phyloP scores from a whole-genome alignment of 805 yeast genomes.

The Suhomyces sp. region DNA sequence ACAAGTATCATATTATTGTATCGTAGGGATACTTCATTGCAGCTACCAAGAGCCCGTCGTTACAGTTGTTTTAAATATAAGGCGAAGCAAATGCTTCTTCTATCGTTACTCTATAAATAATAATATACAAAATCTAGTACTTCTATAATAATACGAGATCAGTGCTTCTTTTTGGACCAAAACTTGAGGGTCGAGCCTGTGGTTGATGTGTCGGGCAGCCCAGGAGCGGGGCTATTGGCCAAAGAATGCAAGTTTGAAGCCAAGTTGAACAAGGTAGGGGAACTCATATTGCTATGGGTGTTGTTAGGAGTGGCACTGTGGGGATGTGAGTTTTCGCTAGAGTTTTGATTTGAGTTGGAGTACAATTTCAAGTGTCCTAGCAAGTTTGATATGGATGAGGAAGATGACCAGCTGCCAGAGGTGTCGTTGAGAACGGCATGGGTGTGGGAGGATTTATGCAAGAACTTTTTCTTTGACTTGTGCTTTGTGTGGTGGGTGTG shows the following conservation, averaged over 20 bases:
- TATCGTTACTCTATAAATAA: conserved; percentile 1
- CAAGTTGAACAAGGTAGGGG: not conserved
- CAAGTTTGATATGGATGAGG: conserved; percentile 14
- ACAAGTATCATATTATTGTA: not conserved
- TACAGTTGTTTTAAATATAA: not conserved
- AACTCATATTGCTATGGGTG: not conserved
- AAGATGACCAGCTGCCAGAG: conserved; percentile 9
- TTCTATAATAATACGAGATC: not conserved
- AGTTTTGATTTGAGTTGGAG: not conserved
- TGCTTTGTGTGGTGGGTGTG: conserved; percentile 5
- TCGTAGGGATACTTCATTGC: no score
- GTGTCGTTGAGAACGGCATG: conserved; percentile 4
- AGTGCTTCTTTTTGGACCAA: conserved; percentile 18
- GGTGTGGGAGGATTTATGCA: conserved; percentile 1
- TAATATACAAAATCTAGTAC: not conserved
- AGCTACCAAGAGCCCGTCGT: no score
- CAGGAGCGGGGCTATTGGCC: not conserved
- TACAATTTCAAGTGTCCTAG: conserved; percentile 14
- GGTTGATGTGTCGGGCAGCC: not conserved
- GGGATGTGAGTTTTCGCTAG: not conserved
- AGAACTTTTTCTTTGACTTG: conserved; percentile 9
- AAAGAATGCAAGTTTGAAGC: conserved; percentile 3
- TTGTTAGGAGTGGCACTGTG: not conserved
- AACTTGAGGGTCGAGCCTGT: conserved; percentile 10
- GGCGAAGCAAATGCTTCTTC: not conserved